Base-by-base conservation (phyloP, 2,329 filamentous ascomycete species). In the Alternaria angustiovoidea region DNA sequence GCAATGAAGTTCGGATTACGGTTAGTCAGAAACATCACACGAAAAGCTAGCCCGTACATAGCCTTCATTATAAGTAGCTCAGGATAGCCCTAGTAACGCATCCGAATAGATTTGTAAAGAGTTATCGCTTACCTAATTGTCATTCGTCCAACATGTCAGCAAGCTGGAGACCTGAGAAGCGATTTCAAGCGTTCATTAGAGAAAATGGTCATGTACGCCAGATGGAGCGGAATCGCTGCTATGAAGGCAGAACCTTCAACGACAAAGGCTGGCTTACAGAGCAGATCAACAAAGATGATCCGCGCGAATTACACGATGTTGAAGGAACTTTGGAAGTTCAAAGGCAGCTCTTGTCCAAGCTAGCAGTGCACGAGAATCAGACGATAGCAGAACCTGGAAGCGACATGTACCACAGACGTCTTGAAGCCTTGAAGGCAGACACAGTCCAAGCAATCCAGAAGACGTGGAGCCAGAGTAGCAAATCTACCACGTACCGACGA, bases 351-450 rank as follows among this genome's bases (percentile, higher is more conserved):
- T 54, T 61, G 32, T 41, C 49, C 14, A 61, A 61, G 53, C 59
- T 61, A 61, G 59, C 43, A 51, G 59, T 46, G 36, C 34, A 57
- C n/a, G 49, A 61, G 38, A 61, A 54, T 54, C 7, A 18, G 16
- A 26, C 47, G 7, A 51, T 52, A 43, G 59, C 24, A 58, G 26
- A 34, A 26, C 14, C 12, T 58, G 7, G 28, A 34, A 54, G 28
- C 7, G 20, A 43, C 7, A 43, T 43, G 3, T 16, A 39, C 32
- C 4, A 18, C 12, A 32, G 30, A 36, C 12, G 12, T 18, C 51
- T 54, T 43, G 3, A 54, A n/a, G 32, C 38, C 51, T 32, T 54
- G 14, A 54, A 54, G 39, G 4, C 22, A 22, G 22, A 22, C 22
- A 22, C 22, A 22, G 22, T 22, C 22, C 4, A 22, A 5, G 22